Conservation (phyloP, 495 filamentous ascomycete genomes). For the Cenococcum geophilum region DNA sequence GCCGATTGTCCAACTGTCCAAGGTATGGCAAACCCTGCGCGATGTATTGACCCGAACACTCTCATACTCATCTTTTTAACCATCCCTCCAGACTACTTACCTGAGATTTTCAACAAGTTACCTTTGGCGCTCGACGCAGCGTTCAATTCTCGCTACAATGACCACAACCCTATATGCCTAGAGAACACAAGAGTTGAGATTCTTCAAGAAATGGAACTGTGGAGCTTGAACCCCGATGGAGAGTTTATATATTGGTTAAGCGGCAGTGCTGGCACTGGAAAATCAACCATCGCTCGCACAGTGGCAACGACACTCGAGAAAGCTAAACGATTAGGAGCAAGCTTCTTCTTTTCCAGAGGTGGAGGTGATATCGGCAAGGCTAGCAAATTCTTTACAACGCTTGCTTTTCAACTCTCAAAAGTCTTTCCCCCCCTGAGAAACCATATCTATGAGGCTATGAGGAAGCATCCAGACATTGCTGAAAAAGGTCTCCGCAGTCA, state of each 20-base stretch:
- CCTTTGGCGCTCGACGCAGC: slow-evolving; percentile 5
- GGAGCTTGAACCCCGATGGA: slow-evolving; percentile 6
- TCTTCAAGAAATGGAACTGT: slow-evolving; percentile 16
- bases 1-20: no score
- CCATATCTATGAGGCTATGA: slow-evolving; percentile 2
- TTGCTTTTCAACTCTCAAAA: slow-evolving; percentile 15
- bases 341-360: slow-evolving; percentile 31
- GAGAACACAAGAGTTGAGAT: slow-evolving; percentile 21
- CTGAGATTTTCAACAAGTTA: no score
- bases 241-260: slow-evolving; percentile 35
- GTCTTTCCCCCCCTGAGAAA: slow-evolving; percentile 1
- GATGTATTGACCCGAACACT: no score
- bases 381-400: slow-evolving; percentile 22
- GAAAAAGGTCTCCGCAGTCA: slow-evolving; percentile 9
- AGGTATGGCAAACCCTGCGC: no score
- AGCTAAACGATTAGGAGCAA: slow-evolving; percentile 20
- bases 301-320: slow-evolving; percentile 1
- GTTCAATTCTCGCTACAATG: slow-evolving; percentile 13
- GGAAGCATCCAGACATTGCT: slow-evolving; percentile 8
- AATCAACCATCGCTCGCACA: slow-evolving; percentile 1
- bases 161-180: slow-evolving; percentile 17
- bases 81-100: no score
- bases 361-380: slow-evolving; percentile 19
- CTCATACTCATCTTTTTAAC: no score
- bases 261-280: slow-evolving; percentile 15